Base-by-base conservation (phyloP, 805 yeast species). In the Candida chilensis region DNA sequence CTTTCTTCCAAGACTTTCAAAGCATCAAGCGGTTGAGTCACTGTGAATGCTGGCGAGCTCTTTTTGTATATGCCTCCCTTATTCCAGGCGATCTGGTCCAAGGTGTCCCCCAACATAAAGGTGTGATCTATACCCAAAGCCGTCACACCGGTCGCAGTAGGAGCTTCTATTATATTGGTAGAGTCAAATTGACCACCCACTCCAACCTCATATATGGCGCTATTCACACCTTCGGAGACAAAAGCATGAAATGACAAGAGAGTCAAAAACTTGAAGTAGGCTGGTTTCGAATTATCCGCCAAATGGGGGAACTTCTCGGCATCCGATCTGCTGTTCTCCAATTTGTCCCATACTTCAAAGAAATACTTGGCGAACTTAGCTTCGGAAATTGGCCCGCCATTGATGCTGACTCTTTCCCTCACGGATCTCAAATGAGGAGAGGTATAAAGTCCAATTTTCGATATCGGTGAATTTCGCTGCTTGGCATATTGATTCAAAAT, bases 111-210 rank as follows among this genome's bases (percentile, higher is more conserved):
- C 32, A 92, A 62, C 68, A 86, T 77, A 32, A 74, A 64, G 1
- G 87, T 80, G 52, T 92, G 99, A 52, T 92, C 99, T 27, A 92
- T 80, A 1, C 97, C 98, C 36, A 92, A 57, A 5, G 90, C 70
- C 2, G 92, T 61, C 12, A 92, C 79, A 22, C 94, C 98, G 28
- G 95, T 78, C 1, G 77, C 88, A 0, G 83, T 71, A 13, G 98
- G 97, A 26, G 64, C 58, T 26, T 67, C 74, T 29, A 92, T 72
- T 2, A 92, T 71, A 50, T 92, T 92, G 9, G 99, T 92, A n/a
- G 96, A 85, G 53, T 92, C 99, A 46, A 76, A 86, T 48, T 84
- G 94, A 5, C 99, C 99, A 17, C 99, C 99, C 28, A 92, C 95
- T 15, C 99, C 99, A 18, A 94, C 99, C 52, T 92, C 99, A 48